phyloP scores from a whole-genome alignment of 2,329 filamentous ascomycete genomes.

The Claviceps cyperi region DNA sequence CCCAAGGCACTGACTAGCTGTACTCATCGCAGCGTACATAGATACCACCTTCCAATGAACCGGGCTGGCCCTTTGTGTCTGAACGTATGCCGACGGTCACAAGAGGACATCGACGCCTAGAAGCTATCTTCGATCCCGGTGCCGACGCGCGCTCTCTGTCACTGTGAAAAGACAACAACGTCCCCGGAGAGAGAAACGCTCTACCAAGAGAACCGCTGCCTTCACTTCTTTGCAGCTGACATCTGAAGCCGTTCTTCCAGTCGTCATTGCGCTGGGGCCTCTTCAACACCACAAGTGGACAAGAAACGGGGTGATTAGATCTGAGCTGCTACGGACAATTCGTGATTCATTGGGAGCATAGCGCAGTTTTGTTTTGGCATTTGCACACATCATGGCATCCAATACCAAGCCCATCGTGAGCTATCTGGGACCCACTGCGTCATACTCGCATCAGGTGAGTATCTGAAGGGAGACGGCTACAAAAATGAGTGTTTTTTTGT shows the following conservation, averaged over 20 bases:
- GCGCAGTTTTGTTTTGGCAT: background rate
- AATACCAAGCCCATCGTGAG: constrained; percentile 27
- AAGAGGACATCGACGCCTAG: background rate
- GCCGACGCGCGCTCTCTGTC: background rate
- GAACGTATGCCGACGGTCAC: background rate
- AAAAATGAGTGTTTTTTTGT: no score
- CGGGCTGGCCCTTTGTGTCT: background rate
- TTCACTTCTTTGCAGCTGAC: no score
- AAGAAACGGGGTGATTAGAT: background rate
- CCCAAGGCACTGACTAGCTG: no score
- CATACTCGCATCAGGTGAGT: constrained; percentile 37
- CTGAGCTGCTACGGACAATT: background rate
- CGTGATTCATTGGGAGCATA: background rate
- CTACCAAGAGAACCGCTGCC: no score
- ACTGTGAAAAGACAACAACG: background rate
- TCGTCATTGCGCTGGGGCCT: background rate
- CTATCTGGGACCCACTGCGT: constrained; percentile 34
- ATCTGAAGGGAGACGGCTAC: background rate
- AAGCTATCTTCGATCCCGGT: background rate
- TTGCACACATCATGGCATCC: constrained; percentile 13
- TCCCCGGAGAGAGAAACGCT: no score
- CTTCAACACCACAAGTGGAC: background rate
- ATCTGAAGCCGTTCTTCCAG: no score
- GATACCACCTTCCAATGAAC: background rate
- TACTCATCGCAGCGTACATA: background rate